Conservation (phyloP, 495 filamentous ascomycete genomes). For the Xylaria nigripes region DNA sequence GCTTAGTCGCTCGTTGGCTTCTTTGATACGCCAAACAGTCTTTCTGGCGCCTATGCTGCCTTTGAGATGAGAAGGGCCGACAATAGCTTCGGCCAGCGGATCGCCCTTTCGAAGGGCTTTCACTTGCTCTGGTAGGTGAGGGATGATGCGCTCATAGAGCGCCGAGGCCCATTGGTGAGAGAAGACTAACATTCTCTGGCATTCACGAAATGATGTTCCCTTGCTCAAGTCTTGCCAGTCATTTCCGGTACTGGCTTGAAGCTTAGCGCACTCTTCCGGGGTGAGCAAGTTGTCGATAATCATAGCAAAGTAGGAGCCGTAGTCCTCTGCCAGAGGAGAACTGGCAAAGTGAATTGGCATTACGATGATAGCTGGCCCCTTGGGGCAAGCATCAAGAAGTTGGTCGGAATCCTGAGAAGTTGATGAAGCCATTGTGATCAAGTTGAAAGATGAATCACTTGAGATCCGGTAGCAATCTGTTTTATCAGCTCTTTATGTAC, state of each 20-base stretch:
- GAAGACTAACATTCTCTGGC: slow-evolving; percentile 56
- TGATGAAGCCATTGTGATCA: slow-evolving; percentile 12
- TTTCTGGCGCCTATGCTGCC: slow-evolving; percentile 21
- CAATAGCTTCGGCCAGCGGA: slow-evolving; percentile 47
- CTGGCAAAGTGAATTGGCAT: slow-evolving; percentile 43
- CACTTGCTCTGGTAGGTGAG: slow-evolving; percentile 52
- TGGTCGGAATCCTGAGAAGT: slow-evolving; percentile 2
- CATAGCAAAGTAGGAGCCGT: slow-evolving; percentile 47
- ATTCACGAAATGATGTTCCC: slow-evolving; percentile 36
- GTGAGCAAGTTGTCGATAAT: slow-evolving; percentile 59
- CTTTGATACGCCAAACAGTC: slow-evolving; percentile 42
- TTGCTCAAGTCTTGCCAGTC: slow-evolving; percentile 21
- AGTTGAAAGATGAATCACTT: neutral
- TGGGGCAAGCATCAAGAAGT: slow-evolving; percentile 7
- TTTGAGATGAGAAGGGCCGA: slow-evolving; percentile 19
- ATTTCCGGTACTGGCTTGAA: slow-evolving; percentile 43
- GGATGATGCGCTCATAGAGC: slow-evolving; percentile 61
- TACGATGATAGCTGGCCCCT: slow-evolving; percentile 9
- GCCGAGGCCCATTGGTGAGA: slow-evolving; percentile 50
- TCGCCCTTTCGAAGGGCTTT: slow-evolving; percentile 23
- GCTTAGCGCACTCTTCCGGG: slow-evolving; percentile 48
- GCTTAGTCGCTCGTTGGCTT: slow-evolving; percentile 69
- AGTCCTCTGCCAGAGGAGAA: slow-evolving; percentile 44
- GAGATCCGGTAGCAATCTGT: neutral
- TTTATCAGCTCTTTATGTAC: neutral